phyloP scores from a whole-genome alignment of 2,329 filamentous ascomycete genomes.

The Fusarium sp. region DNA sequence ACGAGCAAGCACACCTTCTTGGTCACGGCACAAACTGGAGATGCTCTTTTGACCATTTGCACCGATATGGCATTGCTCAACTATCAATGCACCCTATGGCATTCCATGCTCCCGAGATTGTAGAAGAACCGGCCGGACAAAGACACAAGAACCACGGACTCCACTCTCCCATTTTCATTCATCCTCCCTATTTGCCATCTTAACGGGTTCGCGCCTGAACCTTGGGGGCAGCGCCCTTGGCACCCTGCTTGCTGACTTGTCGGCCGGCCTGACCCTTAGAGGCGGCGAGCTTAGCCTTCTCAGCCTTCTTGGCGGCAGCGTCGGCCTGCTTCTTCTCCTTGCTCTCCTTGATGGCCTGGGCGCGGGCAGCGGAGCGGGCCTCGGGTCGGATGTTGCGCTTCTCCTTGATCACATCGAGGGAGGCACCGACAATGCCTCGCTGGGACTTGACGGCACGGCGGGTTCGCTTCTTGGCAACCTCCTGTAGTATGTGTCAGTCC shows the following conservation, averaged over 20 bases:
- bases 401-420: conserved; percentile 99
- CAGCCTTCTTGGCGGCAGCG: conserved; percentile 95
- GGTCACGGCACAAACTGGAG: conserved; percentile 33
- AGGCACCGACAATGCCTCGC: conserved; percentile 98
- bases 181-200: conserved; percentile 37
- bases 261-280: conserved; percentile 82
- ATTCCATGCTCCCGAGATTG: conserved; percentile 57
- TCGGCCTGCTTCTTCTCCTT: conserved; percentile 97
- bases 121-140: conserved; percentile 57
- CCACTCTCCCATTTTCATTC: conserved; percentile 48
- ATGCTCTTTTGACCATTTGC: conserved; percentile 48
- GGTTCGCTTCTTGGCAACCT: conserved; percentile 99
- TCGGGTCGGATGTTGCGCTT: conserved; percentile 94
- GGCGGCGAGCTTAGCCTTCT: conserved; percentile 95
- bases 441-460: conserved; percentile 98
- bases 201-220: conserved; percentile 86
- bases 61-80: conserved; percentile 53
- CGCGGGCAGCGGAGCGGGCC: conserved; percentile 91
- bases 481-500: conserved; percentile 72
- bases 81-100: conserved; percentile 58
- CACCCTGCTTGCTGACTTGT: conserved; percentile 96
- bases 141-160: conserved; percentile 58
- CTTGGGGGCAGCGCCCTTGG: conserved; percentile 91
- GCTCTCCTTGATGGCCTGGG: conserved; percentile 92
- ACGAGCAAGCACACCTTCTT: conserved; percentile 15